These are phyloP conservation scores for Neopestalotiopsis clavispora DNA, from an alignment of 2,329 filamentous ascomycete genomes.

Conservation along the genomic window DNA sequence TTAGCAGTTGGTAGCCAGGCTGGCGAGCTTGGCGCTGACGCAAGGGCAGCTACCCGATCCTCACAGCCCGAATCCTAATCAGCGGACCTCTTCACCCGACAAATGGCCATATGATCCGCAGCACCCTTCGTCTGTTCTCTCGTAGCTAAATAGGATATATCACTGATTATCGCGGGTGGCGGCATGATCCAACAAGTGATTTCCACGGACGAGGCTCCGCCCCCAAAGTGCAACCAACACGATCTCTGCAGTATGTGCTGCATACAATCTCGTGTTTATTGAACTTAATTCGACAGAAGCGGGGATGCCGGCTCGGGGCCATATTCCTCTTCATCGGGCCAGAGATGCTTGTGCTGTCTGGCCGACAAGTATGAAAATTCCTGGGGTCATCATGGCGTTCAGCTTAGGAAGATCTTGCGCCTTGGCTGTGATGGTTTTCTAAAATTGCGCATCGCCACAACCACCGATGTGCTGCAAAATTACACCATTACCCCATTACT, in stretches of 20 bases:
- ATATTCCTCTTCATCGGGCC: background rate
- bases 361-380: background rate
- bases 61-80: background rate
- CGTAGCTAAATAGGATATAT: background rate
- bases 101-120: background rate
- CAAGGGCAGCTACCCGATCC: background rate
- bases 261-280: background rate
- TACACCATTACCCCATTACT: background rate
- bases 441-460: background rate
- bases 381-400: background rate
- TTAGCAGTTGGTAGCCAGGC: background rate
- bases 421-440: background rate
- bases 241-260: background rate
- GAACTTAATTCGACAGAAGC: background rate
- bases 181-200: background rate
- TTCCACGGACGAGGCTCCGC: background rate
- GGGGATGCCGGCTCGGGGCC: background rate
- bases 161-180: background rate
- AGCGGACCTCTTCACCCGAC: background rate
- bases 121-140: background rate
- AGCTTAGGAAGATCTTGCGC: background rate
- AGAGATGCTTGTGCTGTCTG: background rate
- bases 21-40: background rate
- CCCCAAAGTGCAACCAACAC: background rate
- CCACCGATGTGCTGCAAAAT: background rate